Conservation (phyloP, 495 filamentous ascomycete species). For the Penicillium silybi region DNA sequence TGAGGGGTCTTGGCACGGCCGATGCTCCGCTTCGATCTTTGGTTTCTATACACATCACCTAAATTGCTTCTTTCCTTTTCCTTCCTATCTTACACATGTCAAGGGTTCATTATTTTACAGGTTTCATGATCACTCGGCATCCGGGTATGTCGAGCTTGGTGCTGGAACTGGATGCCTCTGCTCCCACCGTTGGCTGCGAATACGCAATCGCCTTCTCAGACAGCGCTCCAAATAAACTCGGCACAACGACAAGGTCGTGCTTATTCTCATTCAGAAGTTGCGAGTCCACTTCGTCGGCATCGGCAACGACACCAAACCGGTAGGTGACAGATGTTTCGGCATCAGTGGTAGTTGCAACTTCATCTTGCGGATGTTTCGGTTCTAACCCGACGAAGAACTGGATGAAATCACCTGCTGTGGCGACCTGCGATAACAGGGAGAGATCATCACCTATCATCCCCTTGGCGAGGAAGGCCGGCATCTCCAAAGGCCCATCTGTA, state of each 20-base stretch:
- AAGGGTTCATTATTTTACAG: conserved; percentile 6
- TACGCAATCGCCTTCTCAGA: conserved; percentile 50
- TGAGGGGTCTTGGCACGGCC: conserved; percentile 29
- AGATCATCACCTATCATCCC: conserved; percentile 30
- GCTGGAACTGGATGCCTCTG: conserved; percentile 13
- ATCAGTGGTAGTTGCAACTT: neutral
- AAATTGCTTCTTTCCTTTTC: neutral
- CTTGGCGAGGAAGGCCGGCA: conserved; percentile 20
- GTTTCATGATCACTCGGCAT: conserved; percentile 24
- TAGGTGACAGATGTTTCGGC: conserved; percentile 17
- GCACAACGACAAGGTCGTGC: conserved; percentile 23
- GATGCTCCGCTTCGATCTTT: conserved; percentile 1
- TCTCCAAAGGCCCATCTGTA: conserved; percentile 8
- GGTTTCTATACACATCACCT: neutral
- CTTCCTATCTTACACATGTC: conserved; percentile 5
- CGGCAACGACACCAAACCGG: conserved; percentile 32
- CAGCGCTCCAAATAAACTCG: conserved; percentile 44
- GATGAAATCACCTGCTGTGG: conserved; percentile 44
- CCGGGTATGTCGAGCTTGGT: conserved; percentile 44
- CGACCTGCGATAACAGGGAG: conserved; percentile 41
- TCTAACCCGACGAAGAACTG: conserved; percentile 46
- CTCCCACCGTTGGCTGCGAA: conserved; percentile 22
- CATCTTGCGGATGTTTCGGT: conserved; percentile 3
- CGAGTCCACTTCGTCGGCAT: conserved; percentile 15
- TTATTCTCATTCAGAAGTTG: conserved; percentile 7